Percentiles rank a stretch among this genome's conserved stretches.
Evolutionary conservation across 192 early-diverging fungal genomes (phyloP).

Genomic region (Backusella australiensis): DNA sequence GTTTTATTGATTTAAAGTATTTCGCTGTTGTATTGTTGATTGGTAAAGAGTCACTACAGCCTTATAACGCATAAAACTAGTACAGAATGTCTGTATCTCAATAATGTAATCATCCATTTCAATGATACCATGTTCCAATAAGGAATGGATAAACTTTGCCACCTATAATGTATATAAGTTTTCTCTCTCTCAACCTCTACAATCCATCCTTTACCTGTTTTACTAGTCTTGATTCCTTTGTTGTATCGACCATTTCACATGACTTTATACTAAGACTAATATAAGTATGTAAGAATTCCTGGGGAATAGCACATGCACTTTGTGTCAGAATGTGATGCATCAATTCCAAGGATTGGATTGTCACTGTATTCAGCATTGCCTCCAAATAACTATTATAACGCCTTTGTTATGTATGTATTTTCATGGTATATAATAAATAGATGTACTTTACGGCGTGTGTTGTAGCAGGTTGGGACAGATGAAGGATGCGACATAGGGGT

Average conservation of each 20-base stretch:
- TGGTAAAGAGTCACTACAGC: background rate
- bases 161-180: background rate
- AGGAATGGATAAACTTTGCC: conserved; percentile 18
- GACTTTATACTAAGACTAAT: conserved; percentile 13
- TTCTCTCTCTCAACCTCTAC: background rate
- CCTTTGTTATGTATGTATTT: background rate
- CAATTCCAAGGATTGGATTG: conserved; percentile 10
- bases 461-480: background rate
- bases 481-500: background rate
- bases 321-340: conserved; percentile 10
- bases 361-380: background rate
- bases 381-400: conserved; percentile 11
- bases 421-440: background rate
- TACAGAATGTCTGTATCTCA: conserved; percentile 20
- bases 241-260: conserved; percentile 4
- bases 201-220: background rate
- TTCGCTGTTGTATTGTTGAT: background rate
- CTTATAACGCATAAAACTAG: conserved; percentile 11
- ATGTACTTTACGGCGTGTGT: background rate
- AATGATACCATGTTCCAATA: conserved; percentile 13
- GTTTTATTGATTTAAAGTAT: background rate
- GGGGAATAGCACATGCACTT: background rate
- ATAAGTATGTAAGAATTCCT: conserved; percentile 13
- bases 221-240: background rate
- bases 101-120: conserved; percentile 7